These are phyloP conservation scores for Parietaria judaica DNA, from an alignment of 306 rosid species.

Conservation along the genomic window DNA sequence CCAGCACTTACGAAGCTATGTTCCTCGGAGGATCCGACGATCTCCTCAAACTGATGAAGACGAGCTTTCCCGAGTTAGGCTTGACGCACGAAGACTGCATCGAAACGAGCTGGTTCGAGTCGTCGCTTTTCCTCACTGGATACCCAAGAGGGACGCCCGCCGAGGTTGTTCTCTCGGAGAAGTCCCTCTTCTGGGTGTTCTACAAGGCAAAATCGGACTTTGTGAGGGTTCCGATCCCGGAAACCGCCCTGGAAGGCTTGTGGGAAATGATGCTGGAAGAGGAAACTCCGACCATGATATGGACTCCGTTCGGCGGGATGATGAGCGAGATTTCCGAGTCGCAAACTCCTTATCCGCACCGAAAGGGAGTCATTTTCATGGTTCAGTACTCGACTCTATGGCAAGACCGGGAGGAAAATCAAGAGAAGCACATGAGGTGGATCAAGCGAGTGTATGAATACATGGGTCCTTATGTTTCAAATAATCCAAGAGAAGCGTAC, in stretches of 20 bases:
- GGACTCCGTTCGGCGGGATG: conserved; percentile 75
- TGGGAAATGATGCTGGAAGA: conserved; percentile 62
- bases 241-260: conserved; percentile 45
- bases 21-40: conserved; percentile 47
- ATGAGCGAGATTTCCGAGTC: conserved; percentile 56
- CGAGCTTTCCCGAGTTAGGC: conserved; percentile 61
- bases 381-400: conserved; percentile 55
- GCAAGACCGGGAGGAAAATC: conserved; percentile 23
- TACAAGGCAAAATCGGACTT: conserved; percentile 89
- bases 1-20: conserved; percentile 51
- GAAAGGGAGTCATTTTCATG: conserved; percentile 59
- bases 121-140: conserved; percentile 65
- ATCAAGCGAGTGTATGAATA: conserved; percentile 27
- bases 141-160: conserved; percentile 46
- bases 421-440: conserved; percentile 22
- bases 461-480: conserved; percentile 45
- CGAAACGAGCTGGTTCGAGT: conserved; percentile 63
- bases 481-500: conserved; percentile 43
- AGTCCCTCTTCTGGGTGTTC: conserved; percentile 54
- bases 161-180: conserved; percentile 56
- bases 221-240: conserved; percentile 54
- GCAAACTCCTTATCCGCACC: conserved; percentile 61
- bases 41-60: conserved; percentile 42
- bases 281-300: conserved; percentile 39
- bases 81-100: conserved; percentile 41